Conservation (phyloP, 768 basidiomycete genomes). For the Clathrus columnatus region DNA sequence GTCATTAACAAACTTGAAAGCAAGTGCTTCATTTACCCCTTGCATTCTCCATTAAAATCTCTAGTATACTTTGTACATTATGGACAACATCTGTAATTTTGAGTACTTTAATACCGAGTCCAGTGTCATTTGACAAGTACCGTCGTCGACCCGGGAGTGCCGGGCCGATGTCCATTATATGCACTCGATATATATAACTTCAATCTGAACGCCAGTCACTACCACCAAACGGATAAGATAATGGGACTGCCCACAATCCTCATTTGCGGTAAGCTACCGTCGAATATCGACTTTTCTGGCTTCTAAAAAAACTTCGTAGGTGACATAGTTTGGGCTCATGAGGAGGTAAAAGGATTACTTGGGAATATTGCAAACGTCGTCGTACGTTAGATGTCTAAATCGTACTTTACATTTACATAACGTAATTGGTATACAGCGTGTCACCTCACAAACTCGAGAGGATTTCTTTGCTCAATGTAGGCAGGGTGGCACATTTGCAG, state of each 20-base stretch:
- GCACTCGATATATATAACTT: not conserved
- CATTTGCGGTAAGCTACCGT: constrained; percentile 20
- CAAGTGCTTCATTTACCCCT: too few relatives aligned
- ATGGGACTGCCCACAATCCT: constrained; percentile 22
- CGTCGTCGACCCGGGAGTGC: too few relatives aligned
- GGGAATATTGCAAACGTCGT: constrained; percentile 64
- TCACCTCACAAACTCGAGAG: constrained; percentile 53
- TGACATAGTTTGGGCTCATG: constrained; percentile 71
- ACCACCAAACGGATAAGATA: not conserved
- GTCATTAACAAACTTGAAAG: too few relatives aligned
- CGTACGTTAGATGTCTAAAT: constrained; percentile 36
- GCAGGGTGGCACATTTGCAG: constrained; percentile 64
- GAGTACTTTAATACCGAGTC: too few relatives aligned
- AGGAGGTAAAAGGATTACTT: constrained; percentile 60
- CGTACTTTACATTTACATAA: not conserved
- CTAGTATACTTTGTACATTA: too few relatives aligned
- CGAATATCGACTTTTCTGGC: not conserved
- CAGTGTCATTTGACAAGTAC: too few relatives aligned
- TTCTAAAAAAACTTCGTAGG: constrained; percentile 31
- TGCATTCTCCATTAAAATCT: too few relatives aligned
- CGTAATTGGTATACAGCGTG: constrained; percentile 25
- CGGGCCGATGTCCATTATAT: not conserved
- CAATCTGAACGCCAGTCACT: not conserved
- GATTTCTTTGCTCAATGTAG: constrained; percentile 60
- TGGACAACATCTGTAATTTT: too few relatives aligned